Percentiles rank a stretch among this genome's conserved stretches.
These are phyloP conservation scores for Drechslerella stenobrocha DNA, from an alignment of 2,329 filamentous ascomycete species.

Conservation along the genomic window DNA sequence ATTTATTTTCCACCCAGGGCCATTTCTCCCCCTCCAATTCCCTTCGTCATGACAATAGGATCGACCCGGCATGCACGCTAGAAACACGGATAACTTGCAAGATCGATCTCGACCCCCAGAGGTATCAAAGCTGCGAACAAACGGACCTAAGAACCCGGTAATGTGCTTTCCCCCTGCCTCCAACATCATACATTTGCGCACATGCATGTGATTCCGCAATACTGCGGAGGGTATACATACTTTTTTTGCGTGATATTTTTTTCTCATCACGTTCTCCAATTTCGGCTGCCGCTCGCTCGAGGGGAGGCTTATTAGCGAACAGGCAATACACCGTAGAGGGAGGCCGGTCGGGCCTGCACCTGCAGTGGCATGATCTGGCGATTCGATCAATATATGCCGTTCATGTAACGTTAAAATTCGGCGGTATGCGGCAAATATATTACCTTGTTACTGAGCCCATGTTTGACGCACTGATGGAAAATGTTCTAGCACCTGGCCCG, in stretches of 20 bases:
- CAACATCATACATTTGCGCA: neutral
- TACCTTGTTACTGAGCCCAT: too few relatives aligned
- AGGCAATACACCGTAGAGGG: too few relatives aligned
- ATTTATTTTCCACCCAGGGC: neutral
- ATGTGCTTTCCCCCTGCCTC: too few relatives aligned
- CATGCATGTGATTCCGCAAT: neutral
- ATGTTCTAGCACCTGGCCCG: too few relatives aligned
- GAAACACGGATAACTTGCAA: neutral
- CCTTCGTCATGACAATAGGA: neutral
- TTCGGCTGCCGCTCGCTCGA: slow-evolving; percentile 1
- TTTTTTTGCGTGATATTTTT: neutral
- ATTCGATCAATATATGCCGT: too few relatives aligned
- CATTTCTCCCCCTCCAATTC: neutral
- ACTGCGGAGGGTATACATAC: too few relatives aligned
- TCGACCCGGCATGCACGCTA: neutral
- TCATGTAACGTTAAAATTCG: too few relatives aligned
- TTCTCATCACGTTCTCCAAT: neutral
- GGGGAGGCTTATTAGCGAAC: neutral
- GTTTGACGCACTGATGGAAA: too few relatives aligned
- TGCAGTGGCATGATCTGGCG: too few relatives aligned
- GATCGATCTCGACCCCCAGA: neutral
- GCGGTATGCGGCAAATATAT: too few relatives aligned
- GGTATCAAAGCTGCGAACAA: neutral
- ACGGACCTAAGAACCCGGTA: neutral
- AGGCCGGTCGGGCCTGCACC: too few relatives aligned